These are phyloP conservation scores for Gyrodon lividus DNA, from an alignment of 768 basidiomycete genomes.

Conservation along the genomic window DNA sequence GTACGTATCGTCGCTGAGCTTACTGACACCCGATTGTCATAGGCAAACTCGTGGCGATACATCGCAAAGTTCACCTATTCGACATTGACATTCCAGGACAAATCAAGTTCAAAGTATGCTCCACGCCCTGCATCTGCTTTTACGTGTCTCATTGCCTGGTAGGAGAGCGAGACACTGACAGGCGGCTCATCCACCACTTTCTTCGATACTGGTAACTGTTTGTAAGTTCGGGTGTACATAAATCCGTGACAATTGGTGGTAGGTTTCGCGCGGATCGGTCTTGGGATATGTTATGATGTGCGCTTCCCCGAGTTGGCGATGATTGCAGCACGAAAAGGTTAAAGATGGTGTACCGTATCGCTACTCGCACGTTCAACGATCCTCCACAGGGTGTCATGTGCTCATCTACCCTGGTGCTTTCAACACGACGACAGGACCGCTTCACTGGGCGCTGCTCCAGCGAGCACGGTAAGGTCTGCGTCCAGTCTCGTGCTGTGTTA, in stretches of 20 bases:
- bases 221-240: neutral
- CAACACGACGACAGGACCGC: conserved; percentile 91
- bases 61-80: conserved; percentile 95
- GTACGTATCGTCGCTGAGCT: neutral
- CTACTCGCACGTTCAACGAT: neutral
- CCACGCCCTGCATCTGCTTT: neutral
- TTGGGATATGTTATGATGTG: conserved; percentile 96
- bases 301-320: conserved; percentile 93
- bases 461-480: conserved; percentile 59
- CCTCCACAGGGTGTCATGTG: conserved; percentile 68
- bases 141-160: conserved; percentile 9
- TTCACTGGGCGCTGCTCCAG: conserved; percentile 94
- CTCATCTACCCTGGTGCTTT: conserved; percentile 95
- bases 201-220: conserved; percentile 77
- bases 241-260: neutral
- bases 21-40: neutral
- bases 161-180: conserved; percentile 89
- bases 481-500: neutral
- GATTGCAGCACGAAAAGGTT: conserved; percentile 85
- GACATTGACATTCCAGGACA: conserved; percentile 96
- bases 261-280: conserved; percentile 97
- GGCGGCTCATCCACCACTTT: conserved; percentile 72
- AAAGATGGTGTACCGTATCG: conserved; percentile 7
- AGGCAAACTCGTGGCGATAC: conserved; percentile 85
- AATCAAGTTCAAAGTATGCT: conserved; percentile 77